These are phyloP conservation scores for Hypsizygus marmoreus DNA, from an alignment of 768 basidiomycete species.

Conservation along the genomic window DNA sequence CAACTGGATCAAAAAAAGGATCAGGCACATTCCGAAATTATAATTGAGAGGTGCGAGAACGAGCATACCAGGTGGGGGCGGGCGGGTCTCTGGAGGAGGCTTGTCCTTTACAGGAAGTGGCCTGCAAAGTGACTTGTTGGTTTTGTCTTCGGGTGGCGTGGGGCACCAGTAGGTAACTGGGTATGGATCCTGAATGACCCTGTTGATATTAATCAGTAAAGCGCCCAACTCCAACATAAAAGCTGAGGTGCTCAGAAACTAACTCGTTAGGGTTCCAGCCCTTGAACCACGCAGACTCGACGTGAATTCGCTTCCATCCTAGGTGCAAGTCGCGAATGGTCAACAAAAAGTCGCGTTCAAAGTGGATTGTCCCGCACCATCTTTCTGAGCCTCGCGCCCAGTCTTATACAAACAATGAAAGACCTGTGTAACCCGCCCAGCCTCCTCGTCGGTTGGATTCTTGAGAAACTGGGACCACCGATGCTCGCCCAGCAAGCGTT, in stretches of 20 bases:
- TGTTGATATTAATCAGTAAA: constrained; percentile 12
- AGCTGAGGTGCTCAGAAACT: constrained; percentile 6
- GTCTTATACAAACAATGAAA: constrained; percentile 45
- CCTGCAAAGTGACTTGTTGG: constrained; percentile 45
- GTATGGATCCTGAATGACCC: constrained; percentile 38
- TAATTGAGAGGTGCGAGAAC: not conserved
- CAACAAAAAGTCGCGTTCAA: not conserved
- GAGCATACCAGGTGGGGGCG: constrained; percentile 26
- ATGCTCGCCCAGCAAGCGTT: constrained; percentile 51
- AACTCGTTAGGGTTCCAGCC: constrained; percentile 37
- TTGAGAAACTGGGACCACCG: constrained; percentile 48
- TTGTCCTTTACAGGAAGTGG: constrained; percentile 39
- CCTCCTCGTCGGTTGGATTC: constrained; percentile 39
- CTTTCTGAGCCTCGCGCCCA: constrained; percentile 48
- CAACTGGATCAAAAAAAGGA: constrained; percentile 25
- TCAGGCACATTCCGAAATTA: not conserved
- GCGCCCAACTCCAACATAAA: not conserved
- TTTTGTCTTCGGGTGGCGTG: constrained; percentile 42
- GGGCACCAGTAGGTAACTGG: constrained; percentile 43
- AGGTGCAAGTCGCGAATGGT: not conserved
- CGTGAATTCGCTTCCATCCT: constrained; percentile 55
- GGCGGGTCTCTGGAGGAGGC: constrained; percentile 31
- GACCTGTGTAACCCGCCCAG: constrained; percentile 35
- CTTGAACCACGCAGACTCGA: constrained; percentile 44
- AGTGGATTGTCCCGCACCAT: constrained; percentile 35